Base-by-base conservation (phyloP, 164 flowering plant genomes). In the Nymphaea thermarum region DNA sequence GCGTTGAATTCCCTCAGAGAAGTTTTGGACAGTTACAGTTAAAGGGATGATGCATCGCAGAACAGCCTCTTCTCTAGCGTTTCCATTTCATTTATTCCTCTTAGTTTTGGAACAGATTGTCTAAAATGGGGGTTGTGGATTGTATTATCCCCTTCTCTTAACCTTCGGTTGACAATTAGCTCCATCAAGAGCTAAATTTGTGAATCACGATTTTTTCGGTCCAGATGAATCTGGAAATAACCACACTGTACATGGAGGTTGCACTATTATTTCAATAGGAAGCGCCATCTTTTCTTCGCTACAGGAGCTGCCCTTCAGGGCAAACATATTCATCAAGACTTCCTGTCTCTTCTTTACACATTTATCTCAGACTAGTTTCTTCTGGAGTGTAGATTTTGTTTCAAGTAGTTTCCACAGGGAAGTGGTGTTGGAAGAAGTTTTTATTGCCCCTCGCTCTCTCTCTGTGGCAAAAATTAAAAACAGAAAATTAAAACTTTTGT, bases 1-100 rank as follows among this genome's bases (percentile, higher is more conserved):
- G 96, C 93, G 57, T 68, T 93, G 71, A 85, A 83, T 78, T 74
- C 87, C 67, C 85, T 93, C 60, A 83, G 89, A 74, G 92, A 92
- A 61, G 92, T 78, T 4, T 71, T 93, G 73, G 93, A 88, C 36
- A 66, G 83, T 62, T 70, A 68, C 65, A 70, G 8, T 57, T 79
- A 73, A 78, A 43, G 42, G 16, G n/a, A 4, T 7, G 11, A 16
- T 18, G 44, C 41, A 8, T 43, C 44, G 11, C 8, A 43, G 18
- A 17, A 47, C 55, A 47, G 7, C 7, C 12, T 47, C 55, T 47
- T 47, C 12, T 47, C 7, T 47, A 47, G 11, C 4, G 5, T 4
- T 47, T 3, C 12, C 12, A 2, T 47, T 47, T 47, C 55, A 47
- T 14, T 47, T 47, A 47, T 47, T 47, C 36, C 36, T 25, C 36